Base-by-base conservation (phyloP, 495 filamentous ascomycete genomes). In the Talaromyces nanjingensis region DNA sequence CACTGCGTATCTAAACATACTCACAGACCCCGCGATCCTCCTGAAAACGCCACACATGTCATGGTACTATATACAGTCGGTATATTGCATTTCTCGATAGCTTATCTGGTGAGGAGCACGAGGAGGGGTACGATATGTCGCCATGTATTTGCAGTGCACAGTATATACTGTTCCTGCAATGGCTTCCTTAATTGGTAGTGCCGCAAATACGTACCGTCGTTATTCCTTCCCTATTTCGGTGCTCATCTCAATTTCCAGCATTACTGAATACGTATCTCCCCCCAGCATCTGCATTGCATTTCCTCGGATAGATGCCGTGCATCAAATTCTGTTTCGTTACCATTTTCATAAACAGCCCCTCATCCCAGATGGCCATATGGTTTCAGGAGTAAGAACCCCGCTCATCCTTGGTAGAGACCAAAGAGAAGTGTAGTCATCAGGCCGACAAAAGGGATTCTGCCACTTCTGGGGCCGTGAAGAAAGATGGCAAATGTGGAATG, bases 401-500 rank as follows among this genome's bases (percentile, higher is more conserved):
- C n/a, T n/a, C 45, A 49, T 20, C 45, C 45, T 29, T 56, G 53
- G 22, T 56, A 16, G 33, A 37, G 33, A 11, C 33, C 12, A 37
- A 2, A 33, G 33, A 37, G 33, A 37, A 16, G 24, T 56, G 18
- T 31, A 6, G 14, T 16, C 37, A 16, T 49, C 53, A 56, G 53
- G 27, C 53, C 53, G 53, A 56, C 25, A 29, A 29, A 56, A 56
- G 53, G 45, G n/a, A 49, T n/a, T 20, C n/a, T 20, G 45, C 18
- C 45, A 49, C 45, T 49, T 12, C 37, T 49, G 45, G n/a, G 45
- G 45, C 45, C 45, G 45, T 49, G 45, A 49, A 49, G 45, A 49
- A 49, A 49, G 45, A 49, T 49, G 45, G 45, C 45, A 56, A 56
- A 56, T 56, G 53, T 56, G 53, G 53, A 27, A 56, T 14, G 53